phyloP scores from a whole-genome alignment of 345 rosid species.

The Carallia brachiata region DNA sequence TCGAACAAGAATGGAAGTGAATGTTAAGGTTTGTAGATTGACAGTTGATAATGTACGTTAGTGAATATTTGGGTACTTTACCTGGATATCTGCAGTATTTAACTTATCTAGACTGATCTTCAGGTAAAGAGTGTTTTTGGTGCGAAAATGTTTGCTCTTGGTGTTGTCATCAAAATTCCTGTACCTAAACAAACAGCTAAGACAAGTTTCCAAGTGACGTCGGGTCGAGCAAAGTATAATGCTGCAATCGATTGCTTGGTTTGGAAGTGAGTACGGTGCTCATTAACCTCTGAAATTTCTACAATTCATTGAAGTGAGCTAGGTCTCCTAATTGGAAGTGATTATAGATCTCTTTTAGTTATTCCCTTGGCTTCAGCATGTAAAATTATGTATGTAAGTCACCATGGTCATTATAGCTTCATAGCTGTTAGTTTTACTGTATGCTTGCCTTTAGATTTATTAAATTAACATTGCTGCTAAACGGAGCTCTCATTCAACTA shows the following conservation, averaged over 20 bases:
- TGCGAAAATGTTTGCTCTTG: constrained; percentile 99
- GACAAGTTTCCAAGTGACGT: constrained; percentile 93
- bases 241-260: constrained; percentile 95
- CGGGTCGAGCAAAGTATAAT: constrained; percentile 96
- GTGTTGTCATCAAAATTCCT: constrained; percentile 95
- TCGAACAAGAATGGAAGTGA: constrained; percentile 99
- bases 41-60: constrained; percentile 1
- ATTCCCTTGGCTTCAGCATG: neutral
- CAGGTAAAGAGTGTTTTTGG: constrained; percentile 99
- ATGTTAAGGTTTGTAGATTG: constrained; percentile 69
- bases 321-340: neutral
- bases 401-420: neutral
- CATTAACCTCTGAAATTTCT: neutral
- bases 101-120: constrained; percentile 23
- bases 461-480: neutral
- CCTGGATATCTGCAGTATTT: constrained; percentile 20
- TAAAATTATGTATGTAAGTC: neutral
- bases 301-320: neutral
- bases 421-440: neutral
- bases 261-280: constrained; percentile 81
- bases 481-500: neutral
- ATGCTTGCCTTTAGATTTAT: neutral
- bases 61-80: constrained; percentile 1
- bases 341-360: neutral
- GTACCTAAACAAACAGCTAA: constrained; percentile 99